These are phyloP conservation scores for Rhododendron henanense DNA, from an alignment of 148 eudicot species.

Conservation along the genomic window DNA sequence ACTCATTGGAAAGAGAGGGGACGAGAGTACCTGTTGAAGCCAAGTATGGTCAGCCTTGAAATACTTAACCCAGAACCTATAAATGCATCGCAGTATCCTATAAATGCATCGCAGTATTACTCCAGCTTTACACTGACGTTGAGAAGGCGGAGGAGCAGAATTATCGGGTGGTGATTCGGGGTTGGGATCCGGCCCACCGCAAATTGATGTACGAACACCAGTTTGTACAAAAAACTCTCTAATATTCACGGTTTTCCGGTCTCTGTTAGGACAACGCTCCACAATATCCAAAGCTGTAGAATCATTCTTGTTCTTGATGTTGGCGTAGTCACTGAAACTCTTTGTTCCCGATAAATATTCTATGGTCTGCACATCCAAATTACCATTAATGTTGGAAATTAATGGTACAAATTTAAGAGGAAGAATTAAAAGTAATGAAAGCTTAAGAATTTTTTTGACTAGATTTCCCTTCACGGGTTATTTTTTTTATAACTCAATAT, in stretches of 20 bases:
- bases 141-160: not conserved
- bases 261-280: slow-evolving; percentile 20
- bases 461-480: too few species aligned
- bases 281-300: too few species aligned
- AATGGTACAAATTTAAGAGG: too few species aligned
- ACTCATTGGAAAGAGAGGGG: too few species aligned
- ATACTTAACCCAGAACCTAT: not conserved
- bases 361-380: slow-evolving; percentile 19
- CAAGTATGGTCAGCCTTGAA: not conserved
- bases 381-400: too few species aligned
- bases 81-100: not conserved
- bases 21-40: not conserved
- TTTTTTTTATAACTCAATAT: too few species aligned
- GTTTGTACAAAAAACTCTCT: not conserved
- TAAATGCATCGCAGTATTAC: too few species aligned
- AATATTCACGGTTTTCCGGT: slow-evolving; percentile 24
- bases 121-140: not conserved
- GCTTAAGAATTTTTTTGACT: too few species aligned
- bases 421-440: not conserved
- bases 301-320: too few species aligned
- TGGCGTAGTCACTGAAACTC: too few species aligned
- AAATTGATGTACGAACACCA: slow-evolving; percentile 10
- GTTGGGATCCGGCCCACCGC: not conserved
- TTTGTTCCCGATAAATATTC: slow-evolving; percentile 18
- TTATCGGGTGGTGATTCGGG: too few species aligned